These are phyloP conservation scores for Penicillium sp. DNA, from an alignment of 2,329 filamentous ascomycete genomes.

Conservation along the genomic window DNA sequence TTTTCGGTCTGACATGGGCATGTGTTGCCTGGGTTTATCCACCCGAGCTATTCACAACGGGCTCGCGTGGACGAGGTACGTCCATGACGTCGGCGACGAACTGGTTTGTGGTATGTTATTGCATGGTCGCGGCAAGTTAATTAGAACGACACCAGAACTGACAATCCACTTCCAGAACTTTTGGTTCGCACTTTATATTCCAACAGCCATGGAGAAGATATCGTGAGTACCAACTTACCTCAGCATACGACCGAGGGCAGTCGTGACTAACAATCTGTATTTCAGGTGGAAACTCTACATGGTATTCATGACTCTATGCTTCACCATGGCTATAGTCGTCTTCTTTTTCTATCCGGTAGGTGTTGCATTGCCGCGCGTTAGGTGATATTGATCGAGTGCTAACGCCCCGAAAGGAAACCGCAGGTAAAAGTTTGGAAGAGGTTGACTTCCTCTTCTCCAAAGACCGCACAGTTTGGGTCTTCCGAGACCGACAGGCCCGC, in stretches of 20 bases:
- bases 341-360: slow-evolving; percentile 25
- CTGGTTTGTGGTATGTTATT: slow-evolving; percentile 26
- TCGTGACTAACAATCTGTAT: not conserved
- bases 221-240: slow-evolving; percentile 7
- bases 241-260: not conserved
- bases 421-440: slow-evolving; percentile 24
- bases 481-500: slow-evolving; percentile 18
- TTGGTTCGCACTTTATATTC: slow-evolving; percentile 28
- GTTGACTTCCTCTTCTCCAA: slow-evolving; percentile 23
- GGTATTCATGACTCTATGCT: slow-evolving; percentile 25
- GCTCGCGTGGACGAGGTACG: slow-evolving; percentile 22
- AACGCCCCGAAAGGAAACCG: slow-evolving; percentile 18
- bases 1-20: slow-evolving; percentile 32
- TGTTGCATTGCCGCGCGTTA: not conserved
- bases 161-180: slow-evolving; percentile 17
- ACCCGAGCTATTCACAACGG: slow-evolving; percentile 22
- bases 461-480: slow-evolving; percentile 20
- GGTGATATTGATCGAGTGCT: not conserved
- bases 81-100: slow-evolving; percentile 26
- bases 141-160: no score
- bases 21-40: slow-evolving; percentile 26
- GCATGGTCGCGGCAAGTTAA: no score
- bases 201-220: slow-evolving; percentile 26
- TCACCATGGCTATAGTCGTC: slow-evolving; percentile 20
- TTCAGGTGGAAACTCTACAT: slow-evolving; percentile 24